phyloP scores from a whole-genome alignment of 2,329 filamentous ascomycete genomes.

The Curvularia eragrostidis region DNA sequence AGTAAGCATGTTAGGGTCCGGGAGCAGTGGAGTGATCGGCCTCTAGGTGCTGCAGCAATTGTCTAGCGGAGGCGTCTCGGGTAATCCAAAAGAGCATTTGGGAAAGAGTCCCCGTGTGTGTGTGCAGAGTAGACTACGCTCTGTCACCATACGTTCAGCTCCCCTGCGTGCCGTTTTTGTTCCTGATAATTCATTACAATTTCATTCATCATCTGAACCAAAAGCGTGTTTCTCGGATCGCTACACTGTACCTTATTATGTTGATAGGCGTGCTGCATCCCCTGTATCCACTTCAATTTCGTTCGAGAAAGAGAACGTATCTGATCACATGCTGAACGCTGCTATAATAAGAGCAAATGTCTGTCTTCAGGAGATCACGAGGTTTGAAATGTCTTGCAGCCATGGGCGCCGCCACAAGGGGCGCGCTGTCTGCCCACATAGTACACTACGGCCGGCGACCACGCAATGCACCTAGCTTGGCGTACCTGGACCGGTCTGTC shows the following conservation, averaged over 20 bases:
- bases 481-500: not conserved
- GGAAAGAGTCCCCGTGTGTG: conserved; percentile 3
- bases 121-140: conserved; percentile 9
- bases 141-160: not conserved
- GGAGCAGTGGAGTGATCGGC: conserved; percentile 23
- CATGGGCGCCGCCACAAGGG: not conserved
- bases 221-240: not conserved
- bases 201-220: not conserved
- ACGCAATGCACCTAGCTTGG: not conserved
- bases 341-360: not conserved
- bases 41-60: conserved; percentile 18
- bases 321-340: not conserved
- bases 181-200: not conserved
- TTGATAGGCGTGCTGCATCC: not conserved
- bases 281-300: not conserved
- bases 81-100: conserved; percentile 24
- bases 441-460: not conserved
- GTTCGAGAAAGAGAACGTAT: not conserved
- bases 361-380: not conserved
- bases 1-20: conserved; percentile 20
- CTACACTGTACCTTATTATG: not conserved
- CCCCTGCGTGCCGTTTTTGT: not conserved
- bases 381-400: not conserved
- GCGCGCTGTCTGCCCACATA: not conserved
- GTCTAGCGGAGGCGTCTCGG: conserved; percentile 35